Evolutionary conservation across 768 basidiomycete genomes (phyloP).

Genomic region (Lanmaoa rubissima): DNA sequence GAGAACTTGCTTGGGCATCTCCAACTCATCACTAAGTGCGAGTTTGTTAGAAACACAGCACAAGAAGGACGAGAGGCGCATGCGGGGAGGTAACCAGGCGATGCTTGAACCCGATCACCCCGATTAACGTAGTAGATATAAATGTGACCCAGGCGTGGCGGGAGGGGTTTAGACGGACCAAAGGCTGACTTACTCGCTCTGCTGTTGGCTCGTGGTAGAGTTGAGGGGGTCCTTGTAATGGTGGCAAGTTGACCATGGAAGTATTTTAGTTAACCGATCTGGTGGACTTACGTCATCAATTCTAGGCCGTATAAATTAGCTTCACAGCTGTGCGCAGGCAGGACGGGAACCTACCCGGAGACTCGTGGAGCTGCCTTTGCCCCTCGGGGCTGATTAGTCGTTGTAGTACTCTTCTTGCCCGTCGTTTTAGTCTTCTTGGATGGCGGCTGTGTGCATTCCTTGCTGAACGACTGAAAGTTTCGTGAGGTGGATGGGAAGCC

Average conservation of each 20-base stretch:
- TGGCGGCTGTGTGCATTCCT: slow-evolving; percentile 26
- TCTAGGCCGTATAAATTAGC: slow-evolving; percentile 15
- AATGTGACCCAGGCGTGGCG: slow-evolving; percentile 11
- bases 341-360: slow-evolving; percentile 10
- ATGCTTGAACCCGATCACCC: slow-evolving; percentile 25
- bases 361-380: slow-evolving; percentile 16
- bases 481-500: slow-evolving; percentile 1
- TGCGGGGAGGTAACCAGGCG: slow-evolving; percentile 39
- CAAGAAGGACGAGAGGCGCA: slow-evolving; percentile 60
- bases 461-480: background rate
- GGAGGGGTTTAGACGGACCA: slow-evolving; percentile 16
- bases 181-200: slow-evolving; percentile 33
- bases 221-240: slow-evolving; percentile 26
- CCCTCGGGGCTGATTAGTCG: slow-evolving; percentile 13
- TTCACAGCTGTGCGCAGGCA: background rate
- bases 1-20: slow-evolving; percentile 31
- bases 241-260: slow-evolving; percentile 11
- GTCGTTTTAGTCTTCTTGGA: slow-evolving; percentile 43
- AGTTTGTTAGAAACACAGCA: slow-evolving; percentile 62
- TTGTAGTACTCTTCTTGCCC: slow-evolving; percentile 15
- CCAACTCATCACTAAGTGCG: slow-evolving; percentile 49
- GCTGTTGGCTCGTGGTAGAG: slow-evolving; percentile 21
- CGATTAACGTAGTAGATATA: slow-evolving; percentile 13
- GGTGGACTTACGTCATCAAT: slow-evolving; percentile 33
- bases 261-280: slow-evolving; percentile 18